These are phyloP conservation scores for Fusarium lyarnte DNA, from an alignment of 2,329 filamentous ascomycete species.

Conservation along the genomic window DNA sequence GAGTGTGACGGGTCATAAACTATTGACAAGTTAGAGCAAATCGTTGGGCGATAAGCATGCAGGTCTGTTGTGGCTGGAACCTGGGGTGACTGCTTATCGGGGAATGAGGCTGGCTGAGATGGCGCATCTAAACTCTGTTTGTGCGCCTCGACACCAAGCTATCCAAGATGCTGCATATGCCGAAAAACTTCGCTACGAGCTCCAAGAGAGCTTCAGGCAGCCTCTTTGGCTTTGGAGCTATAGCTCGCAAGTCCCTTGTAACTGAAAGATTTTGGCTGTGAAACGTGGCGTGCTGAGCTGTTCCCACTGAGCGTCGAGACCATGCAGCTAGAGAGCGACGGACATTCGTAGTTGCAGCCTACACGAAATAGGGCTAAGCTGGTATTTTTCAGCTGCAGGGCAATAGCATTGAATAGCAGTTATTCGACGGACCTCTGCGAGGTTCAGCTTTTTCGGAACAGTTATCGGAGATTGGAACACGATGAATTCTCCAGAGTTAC, in stretches of 20 bases:
- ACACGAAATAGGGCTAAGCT: neutral
- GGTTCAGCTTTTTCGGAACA: neutral
- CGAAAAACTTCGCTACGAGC: neutral
- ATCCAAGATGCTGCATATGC: neutral
- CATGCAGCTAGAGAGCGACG: neutral
- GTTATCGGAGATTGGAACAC: too few relatives aligned
- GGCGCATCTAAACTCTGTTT: neutral
- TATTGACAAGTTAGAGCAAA: neutral
- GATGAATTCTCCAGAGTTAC: fast-evolving
- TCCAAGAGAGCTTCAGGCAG: too few relatives aligned
- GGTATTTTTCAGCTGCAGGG: neutral
- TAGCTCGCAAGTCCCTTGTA: fast-evolving
- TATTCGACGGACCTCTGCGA: neutral
- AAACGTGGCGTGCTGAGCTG: neutral
- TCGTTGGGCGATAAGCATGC: neutral
- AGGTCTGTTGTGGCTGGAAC: neutral
- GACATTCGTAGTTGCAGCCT: neutral
- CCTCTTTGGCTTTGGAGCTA: fast-evolving
- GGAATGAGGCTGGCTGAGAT: neutral
- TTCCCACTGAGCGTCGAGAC: neutral
- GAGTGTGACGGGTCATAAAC: neutral
- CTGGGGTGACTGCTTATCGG: too few relatives aligned
- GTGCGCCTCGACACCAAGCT: too few relatives aligned
- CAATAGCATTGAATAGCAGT: fast-evolving
- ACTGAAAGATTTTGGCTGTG: fast-evolving